phyloP scores from a whole-genome alignment of 2,329 filamentous ascomycete species.

The Cercospora nicotianae region DNA sequence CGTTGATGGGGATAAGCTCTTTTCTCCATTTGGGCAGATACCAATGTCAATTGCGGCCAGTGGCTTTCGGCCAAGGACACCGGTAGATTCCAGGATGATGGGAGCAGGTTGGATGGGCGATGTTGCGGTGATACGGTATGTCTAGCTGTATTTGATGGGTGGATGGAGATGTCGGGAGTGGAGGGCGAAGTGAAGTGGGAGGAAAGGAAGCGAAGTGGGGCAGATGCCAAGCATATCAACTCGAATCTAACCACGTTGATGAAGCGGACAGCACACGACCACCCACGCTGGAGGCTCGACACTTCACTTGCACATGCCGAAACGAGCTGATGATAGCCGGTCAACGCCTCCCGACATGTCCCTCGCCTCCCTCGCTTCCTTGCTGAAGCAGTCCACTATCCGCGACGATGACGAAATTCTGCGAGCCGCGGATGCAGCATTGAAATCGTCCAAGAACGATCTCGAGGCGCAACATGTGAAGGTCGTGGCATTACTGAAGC shows the following conservation, averaged over 20 bases:
- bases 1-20: neutral
- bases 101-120: neutral
- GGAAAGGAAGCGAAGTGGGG: neutral
- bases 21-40: neutral
- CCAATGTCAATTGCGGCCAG: neutral
- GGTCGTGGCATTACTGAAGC: conserved; percentile 72
- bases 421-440: conserved; percentile 58
- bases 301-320: neutral
- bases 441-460: conserved; percentile 61
- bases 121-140: neutral
- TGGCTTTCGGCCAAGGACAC: neutral
- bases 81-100: neutral
- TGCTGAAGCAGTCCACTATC: conserved; percentile 59
- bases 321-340: conserved; percentile 1
- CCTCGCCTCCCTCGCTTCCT: conserved; percentile 46
- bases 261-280: neutral
- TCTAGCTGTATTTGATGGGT: neutral
- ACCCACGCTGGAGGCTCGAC: neutral
- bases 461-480: conserved; percentile 66
- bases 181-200: neutral
- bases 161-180: neutral
- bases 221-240: neutral
- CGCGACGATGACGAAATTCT: conserved; percentile 75
- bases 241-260: conserved; percentile 2
- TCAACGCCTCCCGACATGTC: conserved; percentile 12